Evolutionary conservation across 208 protist genomes (phyloP), one percentile per base, ranked within the genome.

Genomic region (Naegleria fowleri): DNA sequence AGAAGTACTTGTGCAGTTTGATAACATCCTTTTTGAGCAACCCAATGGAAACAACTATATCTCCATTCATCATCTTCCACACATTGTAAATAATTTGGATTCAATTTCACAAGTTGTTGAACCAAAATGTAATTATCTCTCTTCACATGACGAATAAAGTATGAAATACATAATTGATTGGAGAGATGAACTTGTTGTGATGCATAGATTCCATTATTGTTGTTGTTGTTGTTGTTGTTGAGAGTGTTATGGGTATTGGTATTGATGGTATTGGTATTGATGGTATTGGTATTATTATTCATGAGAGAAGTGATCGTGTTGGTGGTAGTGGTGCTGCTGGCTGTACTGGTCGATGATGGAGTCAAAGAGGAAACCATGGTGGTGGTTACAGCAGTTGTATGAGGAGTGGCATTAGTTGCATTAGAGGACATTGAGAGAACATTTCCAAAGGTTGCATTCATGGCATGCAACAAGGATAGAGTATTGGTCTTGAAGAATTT

Each of bases 21-120:
- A n/a, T 40, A 83, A 83, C 33, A 39, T 38, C 75, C 75, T 13
- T 83, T n/a, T n/a, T 83, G 75, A 6, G 33, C 75, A 39, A 39
- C 29, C 75, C 75, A 83, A 39, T 83, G 75, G 9, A 83, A 39
- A 40, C n/a, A 83, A 40, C n/a, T 40, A 83, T 83, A 83, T 83
- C 75, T 83, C 75, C 75, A 83, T 83, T 83, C 75, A 40, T 67
- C 55, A 67, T 67, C 55, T 67, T 67, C 55, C 1, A 67, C 55
- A 67, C 55, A 67, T 29, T 67, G 11, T 67, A 67, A 67, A 67
- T 67, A 67, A 67, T 67, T 67, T 67, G 55, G 55, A 67, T 67
- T 67, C 22, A 67, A 67, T 67, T 67, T 67, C 3, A 67, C 22
- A 29, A 67, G 22, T 67, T 67, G 55, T 67, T 67, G 55, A 29